Base-by-base conservation (phyloP, 2,329 filamentous ascomycete species). In the Ophiostoma piceae region DNA sequence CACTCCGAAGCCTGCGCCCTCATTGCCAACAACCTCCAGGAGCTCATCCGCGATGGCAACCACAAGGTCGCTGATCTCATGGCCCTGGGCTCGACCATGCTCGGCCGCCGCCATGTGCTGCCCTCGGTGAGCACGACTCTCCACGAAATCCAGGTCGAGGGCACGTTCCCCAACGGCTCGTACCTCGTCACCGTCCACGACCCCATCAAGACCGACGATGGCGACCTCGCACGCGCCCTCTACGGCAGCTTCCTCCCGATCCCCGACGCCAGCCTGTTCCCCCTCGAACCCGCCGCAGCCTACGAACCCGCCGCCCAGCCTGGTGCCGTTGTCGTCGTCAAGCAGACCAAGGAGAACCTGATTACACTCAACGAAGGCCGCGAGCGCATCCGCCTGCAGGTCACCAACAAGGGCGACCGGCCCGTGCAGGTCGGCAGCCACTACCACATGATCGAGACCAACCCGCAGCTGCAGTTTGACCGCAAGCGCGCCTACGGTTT, bases 401-500 rank as follows among this genome's bases (percentile, higher is more conserved):
- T 98, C 57, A 93, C 89, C 73, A 97, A 92, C 79, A 91, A 86
- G 75, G 94, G 94, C 7, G 94, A 98, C 79, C 84, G 94, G 41
- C 94, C 94, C 1, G 90, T 97, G 72, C 94, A 97, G 83, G 90
- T 94, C 71, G 94, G 94, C 41, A 96, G 92, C 41, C 94, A 98
- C 80, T 98, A 97, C 79, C 94, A 97, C 80, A 96, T 98, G 78
- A 88, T 96, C 76, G 94, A 98, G 82, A 90, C 89, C n/a, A 98
- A 98, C 79, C 92, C 93, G 0, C 87, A 92, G 78, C 85, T 98
- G 67, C 87, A 91, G 72, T 98, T 98, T 78, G 94, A 98, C 79
- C 91, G 94, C 35, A 82, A 87, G 67, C 87, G 87, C 74, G 87
- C 93, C 0, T 95, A 95, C 76, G 94, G 94, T 6, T 96, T 87